A percentile compares a stretch with the other conserved stretches of the same genome.
Conservation (phyloP, 345 rosid genomes). For the Linum lewisii region DNA sequence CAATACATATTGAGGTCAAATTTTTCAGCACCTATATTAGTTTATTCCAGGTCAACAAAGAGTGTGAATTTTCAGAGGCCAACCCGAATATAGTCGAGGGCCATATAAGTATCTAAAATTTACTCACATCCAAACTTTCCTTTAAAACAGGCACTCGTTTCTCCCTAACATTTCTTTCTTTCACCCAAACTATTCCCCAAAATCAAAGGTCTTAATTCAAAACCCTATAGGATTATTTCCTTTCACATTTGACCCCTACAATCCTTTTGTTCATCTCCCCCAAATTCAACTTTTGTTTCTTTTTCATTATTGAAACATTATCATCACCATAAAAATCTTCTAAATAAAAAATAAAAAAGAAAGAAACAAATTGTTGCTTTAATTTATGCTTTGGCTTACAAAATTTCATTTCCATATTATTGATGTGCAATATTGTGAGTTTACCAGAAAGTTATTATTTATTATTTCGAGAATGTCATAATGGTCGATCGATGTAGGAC, state of each 20-base stretch:
- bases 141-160: slow-evolving; percentile 24
- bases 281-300: slow-evolving; percentile 7
- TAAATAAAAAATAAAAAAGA: no score
- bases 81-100: no score
- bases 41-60: no score
- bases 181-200: slow-evolving; percentile 4
- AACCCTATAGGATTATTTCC: slow-evolving; percentile 18
- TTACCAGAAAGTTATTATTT: slow-evolving; percentile 7
- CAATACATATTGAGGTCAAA: no score
- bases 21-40: no score
- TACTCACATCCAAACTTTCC: slow-evolving; percentile 7
- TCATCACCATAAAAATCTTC: slow-evolving; percentile 1
- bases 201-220: slow-evolving; percentile 36
- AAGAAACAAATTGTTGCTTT: background rate
- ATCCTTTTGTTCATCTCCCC: background rate
- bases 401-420: background rate
- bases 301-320: background rate
- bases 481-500: slow-evolving; percentile 12
- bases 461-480: slow-evolving; percentile 26
- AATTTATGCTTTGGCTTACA: no score
- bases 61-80: no score
- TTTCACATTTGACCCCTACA: slow-evolving; percentile 6
- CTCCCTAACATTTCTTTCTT: slow-evolving; percentile 34
- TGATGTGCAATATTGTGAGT: background rate
- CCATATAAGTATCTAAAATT: no score